A percentile compares a stretch with the other conserved stretches of the same genome.
Evolutionary conservation across 257 asterid species (phyloP).

Genomic region (Solanum arcanum): DNA sequence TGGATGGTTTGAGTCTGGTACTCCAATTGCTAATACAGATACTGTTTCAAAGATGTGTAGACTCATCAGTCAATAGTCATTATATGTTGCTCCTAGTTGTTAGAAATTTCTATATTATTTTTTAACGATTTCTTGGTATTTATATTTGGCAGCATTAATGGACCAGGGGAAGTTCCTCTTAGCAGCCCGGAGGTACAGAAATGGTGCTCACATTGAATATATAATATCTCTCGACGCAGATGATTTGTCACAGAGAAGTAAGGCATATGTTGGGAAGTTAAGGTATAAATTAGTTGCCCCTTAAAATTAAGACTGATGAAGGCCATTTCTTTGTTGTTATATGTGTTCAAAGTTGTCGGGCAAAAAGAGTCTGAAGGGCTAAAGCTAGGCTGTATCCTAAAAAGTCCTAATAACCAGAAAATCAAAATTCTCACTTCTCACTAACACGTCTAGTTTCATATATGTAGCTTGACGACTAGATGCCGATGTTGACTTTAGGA

Average conservation of each 20-base stretch:
- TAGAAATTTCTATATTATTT: neutral
- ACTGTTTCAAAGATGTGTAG: neutral
- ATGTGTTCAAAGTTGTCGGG: neutral
- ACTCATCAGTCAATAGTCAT: neutral
- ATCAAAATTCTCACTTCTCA: neutral
- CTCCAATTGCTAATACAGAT: neutral
- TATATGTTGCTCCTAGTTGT: neutral
- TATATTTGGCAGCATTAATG: slow-evolving; percentile 41
- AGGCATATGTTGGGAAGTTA: slow-evolving; percentile 86
- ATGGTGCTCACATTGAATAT: slow-evolving; percentile 74
- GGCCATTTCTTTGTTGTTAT: neutral
- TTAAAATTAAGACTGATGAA: neutral
- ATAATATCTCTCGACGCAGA: slow-evolving; percentile 73
- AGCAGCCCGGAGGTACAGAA: slow-evolving; percentile 77
- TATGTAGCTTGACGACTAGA: neutral
- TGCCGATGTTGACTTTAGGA: neutral
- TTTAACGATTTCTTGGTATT: neutral
- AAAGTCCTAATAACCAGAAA: neutral
- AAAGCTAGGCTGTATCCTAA: neutral
- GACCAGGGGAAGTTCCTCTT: slow-evolving; percentile 90
- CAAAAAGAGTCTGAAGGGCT: neutral
- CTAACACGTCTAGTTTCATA: neutral
- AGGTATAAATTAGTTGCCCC: slow-evolving; percentile 35
- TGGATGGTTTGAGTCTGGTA: neutral
- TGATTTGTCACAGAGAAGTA: slow-evolving; percentile 82